Base-by-base conservation (phyloP, 2,329 filamentous ascomycete species). In the Apiospora hydei region DNA sequence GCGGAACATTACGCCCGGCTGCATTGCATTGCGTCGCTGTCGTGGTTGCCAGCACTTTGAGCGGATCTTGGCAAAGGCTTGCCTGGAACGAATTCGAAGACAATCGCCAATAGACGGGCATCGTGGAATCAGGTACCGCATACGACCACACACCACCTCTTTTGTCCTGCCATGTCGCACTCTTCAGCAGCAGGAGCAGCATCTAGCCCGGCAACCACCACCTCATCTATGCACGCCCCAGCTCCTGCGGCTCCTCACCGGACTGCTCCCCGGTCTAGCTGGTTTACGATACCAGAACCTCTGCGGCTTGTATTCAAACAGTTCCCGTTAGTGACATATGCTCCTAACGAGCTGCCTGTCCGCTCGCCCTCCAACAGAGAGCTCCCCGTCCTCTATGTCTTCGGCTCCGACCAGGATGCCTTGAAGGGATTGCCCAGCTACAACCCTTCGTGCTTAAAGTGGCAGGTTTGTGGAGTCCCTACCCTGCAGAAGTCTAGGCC, bases 361-460 rank as follows among this genome's bases (percentile, higher is more conserved):
- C 73, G 83, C 83, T 77, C 88, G 72, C 82, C 83, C 71, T 78
- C 84, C 71, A 77, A 89, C 34, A 75, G 77, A 73, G 73, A 80
- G 26, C 80, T 85, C 7, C 86, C 88, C 74, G 87, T 89, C 13
- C 85, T 99, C 11, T 95, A 95, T 81, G 86, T 98, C 71, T 98
- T 98, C 82, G 88, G 90, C 73, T 89, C 88, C 18, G 84, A 89
- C 1, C 84, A 87, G n/a, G 92, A 90, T 77, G 92, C 91, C 46
- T 81, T 82, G 71, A 79, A 80, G 51, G 91, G 90, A 5, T 83
- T 85, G 43, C 93, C 95, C 38, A 97, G 94, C 75, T 97, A 93
- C 84, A 98, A 98, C 81, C 96, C 96, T 14, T 90, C 91, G 72
- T 99, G 96, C 85, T 86, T 98, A 79, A 98, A 96, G 85, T 98